Evolutionary conservation across 495 filamentous ascomycete genomes (phyloP), one percentile per base, ranked within the genome.

Genomic region (Penicillium fimorum): DNA sequence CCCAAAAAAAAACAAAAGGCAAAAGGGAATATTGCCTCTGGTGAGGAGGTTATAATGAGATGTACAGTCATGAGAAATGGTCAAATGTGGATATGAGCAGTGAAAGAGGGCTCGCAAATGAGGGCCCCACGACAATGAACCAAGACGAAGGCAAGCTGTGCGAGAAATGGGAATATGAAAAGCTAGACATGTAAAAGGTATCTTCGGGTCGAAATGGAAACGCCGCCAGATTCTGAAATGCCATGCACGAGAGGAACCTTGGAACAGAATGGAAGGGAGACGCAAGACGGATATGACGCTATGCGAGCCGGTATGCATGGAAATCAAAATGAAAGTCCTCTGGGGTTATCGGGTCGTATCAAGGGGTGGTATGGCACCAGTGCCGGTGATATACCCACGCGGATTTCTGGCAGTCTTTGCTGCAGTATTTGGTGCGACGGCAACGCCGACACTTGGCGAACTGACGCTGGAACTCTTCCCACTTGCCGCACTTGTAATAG

Each of bases 401-500:
- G 60, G 90, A 92, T 79, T 98, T 97, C 73, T 98, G 94, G 75
- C 94, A 98, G 66, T 97, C 94, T 74, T 98, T 98, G 82, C 91
- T 96, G 86, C 94, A 98, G 76, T 98, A 98, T 70, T 98, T 98
- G 59, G 94, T 98, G 58, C 94, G 87, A 59, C 94, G 87, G 75
- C 94, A 98, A 47, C 94, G 86, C 42, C 94, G 87, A 75, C 94
- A 98, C 71, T 98, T 98, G 61, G 94, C 94, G 71, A 97, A 98
- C 68, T 97, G 93, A 42, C 94, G 83, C 51, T 93, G 91, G 71
- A 80, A 96, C 72, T 96, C 87, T 66, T 98, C 94, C 94, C 94
- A 97, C 71, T 93, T 94, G 50, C 94, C 94, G 67, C 94, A 98
- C 72, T 96, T 86, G 75, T 93, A 98, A 72, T 96, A 95, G 20